Evolutionary conservation across 192 early-diverging fungal genomes (phyloP).

Genomic region (Coemansia sp.): DNA sequence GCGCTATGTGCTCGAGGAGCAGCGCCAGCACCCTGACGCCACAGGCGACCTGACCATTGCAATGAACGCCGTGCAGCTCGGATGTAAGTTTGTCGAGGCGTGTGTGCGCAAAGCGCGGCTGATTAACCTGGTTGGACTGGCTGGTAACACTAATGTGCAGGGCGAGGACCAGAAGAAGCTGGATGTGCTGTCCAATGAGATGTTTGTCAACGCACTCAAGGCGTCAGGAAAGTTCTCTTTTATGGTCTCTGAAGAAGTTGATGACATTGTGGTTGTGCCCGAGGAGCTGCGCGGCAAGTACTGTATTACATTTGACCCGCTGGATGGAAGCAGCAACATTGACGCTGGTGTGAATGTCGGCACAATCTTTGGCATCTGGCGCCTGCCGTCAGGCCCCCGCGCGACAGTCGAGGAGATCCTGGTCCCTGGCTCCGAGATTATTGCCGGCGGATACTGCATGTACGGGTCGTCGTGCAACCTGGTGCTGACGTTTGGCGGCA

Average conservation of each 20-base stretch:
- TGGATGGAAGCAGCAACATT: conserved; percentile 97
- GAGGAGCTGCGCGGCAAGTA: conserved; percentile 81
- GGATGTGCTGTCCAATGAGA: conserved; percentile 96
- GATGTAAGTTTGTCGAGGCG: conserved; percentile 97
- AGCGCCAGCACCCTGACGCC: conserved; percentile 81
- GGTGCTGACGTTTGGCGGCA: conserved; percentile 75
- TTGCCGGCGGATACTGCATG: conserved; percentile 96
- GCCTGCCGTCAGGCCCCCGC: conserved; percentile 58
- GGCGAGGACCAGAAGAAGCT: conserved; percentile 96
- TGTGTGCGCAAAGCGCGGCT: conserved; percentile 96
- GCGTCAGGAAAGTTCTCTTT: conserved; percentile 88
- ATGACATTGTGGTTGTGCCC: conserved; percentile 88
- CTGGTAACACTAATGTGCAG: conserved; percentile 87
- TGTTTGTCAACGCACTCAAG: conserved; percentile 93
- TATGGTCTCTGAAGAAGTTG: conserved; percentile 96
- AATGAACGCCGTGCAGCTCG: conserved; percentile 84
- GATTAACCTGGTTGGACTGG: conserved; percentile 91
- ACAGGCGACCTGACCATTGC: conserved; percentile 93
- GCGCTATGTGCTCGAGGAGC: conserved; percentile 86
- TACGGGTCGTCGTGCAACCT: conserved; percentile 90
- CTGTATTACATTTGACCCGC: conserved; percentile 95
- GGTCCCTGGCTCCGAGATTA: conserved; percentile 85
- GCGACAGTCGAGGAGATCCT: conserved; percentile 76
- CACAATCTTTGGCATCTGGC: conserved; percentile 99
- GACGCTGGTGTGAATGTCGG: conserved; percentile 98